Evolutionary conservation across 805 yeast species (phyloP), one percentile per base, ranked within the genome.

Genomic region (Lachancea sp.): DNA sequence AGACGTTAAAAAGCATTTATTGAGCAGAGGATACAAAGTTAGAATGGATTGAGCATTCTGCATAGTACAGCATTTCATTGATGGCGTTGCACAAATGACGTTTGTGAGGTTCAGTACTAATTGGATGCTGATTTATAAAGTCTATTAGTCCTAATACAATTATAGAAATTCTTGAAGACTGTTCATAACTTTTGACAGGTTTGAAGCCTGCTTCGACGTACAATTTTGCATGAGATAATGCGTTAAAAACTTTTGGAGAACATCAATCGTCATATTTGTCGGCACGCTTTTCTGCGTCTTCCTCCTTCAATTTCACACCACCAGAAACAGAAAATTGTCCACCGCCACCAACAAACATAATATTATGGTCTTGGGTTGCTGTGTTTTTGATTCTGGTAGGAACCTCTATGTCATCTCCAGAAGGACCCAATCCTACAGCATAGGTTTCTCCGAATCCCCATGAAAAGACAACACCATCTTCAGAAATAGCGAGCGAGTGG

Each of bases 401-500:
- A 17, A 71, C 70, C 43, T 81, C 95, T 44, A 88, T 84, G 62
- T 93, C 98, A 38, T 87, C 96, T 31, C 85, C 81, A 5, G 73
- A 71, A 16, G 89, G 90, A 7, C 99, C 99, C 48, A 89, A 80
- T 11, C 99, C 99, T 27, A 91, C 82, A 16, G 95, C 99, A 66
- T 88, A 93, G 1, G 96, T 90, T 54, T 91, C 98, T 37, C 95
- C 97, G 62, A 90, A 93, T 1, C 99, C 99, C 99, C 99, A 93
- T 1, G 97, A 78, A 69, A 80, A 93, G 1, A 81, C 85, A 42
- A 85, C 69, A 12, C 99, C 99, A 55, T 86, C 88, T 18, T 72
- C 76, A 2, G 95, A 79, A 4, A 90, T 74, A 1, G 96, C 97
- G 45, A 93, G 68, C 2, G 95, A 84, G 62, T 93, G 99, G 57